Conservation (phyloP, 139 green algal genomes). For the Limnomonas spitsbergensis region DNA sequence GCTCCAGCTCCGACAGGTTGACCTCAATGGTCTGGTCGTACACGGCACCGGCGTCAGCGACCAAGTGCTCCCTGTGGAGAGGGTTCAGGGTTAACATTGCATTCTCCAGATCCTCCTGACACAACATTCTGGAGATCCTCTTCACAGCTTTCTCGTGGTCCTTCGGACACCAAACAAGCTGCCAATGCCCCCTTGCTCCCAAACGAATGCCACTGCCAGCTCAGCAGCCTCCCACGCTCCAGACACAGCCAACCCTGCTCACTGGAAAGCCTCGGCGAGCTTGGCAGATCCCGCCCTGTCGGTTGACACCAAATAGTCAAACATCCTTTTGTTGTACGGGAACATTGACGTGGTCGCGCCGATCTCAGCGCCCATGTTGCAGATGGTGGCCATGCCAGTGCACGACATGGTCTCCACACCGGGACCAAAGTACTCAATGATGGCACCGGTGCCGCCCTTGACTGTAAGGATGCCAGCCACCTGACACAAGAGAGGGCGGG, state of each 20-base stretch:
- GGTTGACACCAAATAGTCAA: conserved; percentile 89
- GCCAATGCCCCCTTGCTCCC: no score
- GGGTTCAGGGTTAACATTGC: no score
- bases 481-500: conserved; percentile 23
- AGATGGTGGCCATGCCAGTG: conserved; percentile 96
- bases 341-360: conserved; percentile 94
- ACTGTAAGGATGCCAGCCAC: conserved; percentile 91
- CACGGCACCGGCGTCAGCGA: conserved; percentile 69
- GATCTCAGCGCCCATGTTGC: conserved; percentile 96
- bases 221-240: no score
- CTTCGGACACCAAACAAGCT: no score
- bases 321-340: conserved; percentile 87
- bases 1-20: conserved; percentile 88
- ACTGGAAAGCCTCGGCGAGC: conserved; percentile 75
- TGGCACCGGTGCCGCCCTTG: conserved; percentile 91
- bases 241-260: conserved; percentile 21
- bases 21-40: conserved; percentile 96
- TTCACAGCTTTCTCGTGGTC: no score
- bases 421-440: conserved; percentile 92
- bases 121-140: no score
- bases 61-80: conserved; percentile 64
- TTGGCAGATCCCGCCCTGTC: conserved; percentile 59
- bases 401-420: conserved; percentile 87
- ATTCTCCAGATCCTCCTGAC: no score
- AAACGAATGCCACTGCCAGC: no score